Percentiles rank a stretch among this genome's conserved stretches.
Conservation (phyloP, 2,329 filamentous ascomycete genomes). For the Pseudogymnoascus sp. region DNA sequence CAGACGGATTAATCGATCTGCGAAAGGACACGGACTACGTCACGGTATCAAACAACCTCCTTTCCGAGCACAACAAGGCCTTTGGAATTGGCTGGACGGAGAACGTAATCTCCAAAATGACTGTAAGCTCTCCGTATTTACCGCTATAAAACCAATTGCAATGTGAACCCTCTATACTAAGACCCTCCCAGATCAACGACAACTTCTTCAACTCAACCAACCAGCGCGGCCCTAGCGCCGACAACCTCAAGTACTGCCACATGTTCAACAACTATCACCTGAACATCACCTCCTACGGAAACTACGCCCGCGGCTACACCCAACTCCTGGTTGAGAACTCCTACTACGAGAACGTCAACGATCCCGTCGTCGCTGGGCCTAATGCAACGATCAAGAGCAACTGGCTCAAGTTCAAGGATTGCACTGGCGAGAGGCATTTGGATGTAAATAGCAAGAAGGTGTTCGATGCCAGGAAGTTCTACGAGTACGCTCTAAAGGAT, state of each 20-base stretch:
- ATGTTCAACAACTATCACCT: conserved; percentile 20
- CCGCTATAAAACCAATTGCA: too few relatives aligned
- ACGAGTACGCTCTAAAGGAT: conserved; percentile 17
- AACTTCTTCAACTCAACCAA: conserved; percentile 21
- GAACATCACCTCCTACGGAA: conserved; percentile 21
- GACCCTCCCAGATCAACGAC: conserved; percentile 14
- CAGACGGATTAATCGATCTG: conserved; percentile 20
- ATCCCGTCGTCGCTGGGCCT: conserved; percentile 17
- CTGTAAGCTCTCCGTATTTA: neutral
- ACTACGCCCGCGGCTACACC: conserved; percentile 20
- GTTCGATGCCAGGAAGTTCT: conserved; percentile 18
- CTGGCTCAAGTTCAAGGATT: conserved; percentile 18
- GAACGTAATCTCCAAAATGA: conserved; percentile 19
- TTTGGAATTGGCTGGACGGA: conserved; percentile 22
- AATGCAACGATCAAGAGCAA: conserved; percentile 16
- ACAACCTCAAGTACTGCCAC: conserved; percentile 19
- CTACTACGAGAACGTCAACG: conserved; percentile 19
- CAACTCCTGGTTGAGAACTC: conserved; percentile 19
- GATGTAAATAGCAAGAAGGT: conserved; percentile 17
- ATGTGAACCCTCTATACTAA: neutral
- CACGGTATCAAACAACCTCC: conserved; percentile 19
- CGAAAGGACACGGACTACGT: conserved; percentile 21
- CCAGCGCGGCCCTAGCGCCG: conserved; percentile 19
- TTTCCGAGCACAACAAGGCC: conserved; percentile 21
- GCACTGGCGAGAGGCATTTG: conserved; percentile 12